Evolutionary conservation across 495 filamentous ascomycete genomes (phyloP), one percentile per base, ranked within the genome.

Genomic region (Oidiodendron maius): DNA sequence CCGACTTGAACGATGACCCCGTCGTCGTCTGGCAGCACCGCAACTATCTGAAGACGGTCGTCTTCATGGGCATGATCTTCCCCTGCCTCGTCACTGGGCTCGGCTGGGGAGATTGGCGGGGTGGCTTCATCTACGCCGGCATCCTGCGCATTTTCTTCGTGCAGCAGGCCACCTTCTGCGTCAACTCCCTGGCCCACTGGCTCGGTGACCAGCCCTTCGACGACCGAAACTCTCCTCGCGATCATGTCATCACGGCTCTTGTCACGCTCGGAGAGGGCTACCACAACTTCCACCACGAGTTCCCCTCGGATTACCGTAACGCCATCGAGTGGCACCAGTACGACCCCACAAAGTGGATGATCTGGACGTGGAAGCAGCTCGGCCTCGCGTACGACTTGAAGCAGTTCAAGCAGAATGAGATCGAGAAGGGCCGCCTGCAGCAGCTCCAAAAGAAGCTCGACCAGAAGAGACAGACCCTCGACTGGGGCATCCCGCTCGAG

Each of bases 271-370:
- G 93, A 41, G 93, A 98, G 68, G 93, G 93, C 43, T 98, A 98
- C 74, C 91, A 97, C 78, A 89, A 89, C 71, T 98, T 98, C 82
- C 93, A 98, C 75, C 93, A 98, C 77, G 93, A 98, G 64, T 98
- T 98, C 74, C 93, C 93, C 44, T 94, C 88, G 12, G 93, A 98
- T 68, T 96, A 96, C 84, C 89, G 93, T 64, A 98, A 98, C 67
- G 93, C 91, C 44, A 94, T 98, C 55, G 75, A 96, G 63, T 96
- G 90, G 89, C 86, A 86, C 74, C 93, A 98, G 75, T 98, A 98
- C 61, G 93, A 98, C 70, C 93, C 93, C 17, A 98, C 93, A 67
- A 98, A 98, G 77, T 96, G 91, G 91, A 77, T 69, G 65, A 98
- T 98, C 78, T 94, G 86, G 86, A 62, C 74, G 56, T 91, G 83